Base-by-base conservation (phyloP, 2,329 filamentous ascomycete genomes). In the Dactylellina sp. region DNA sequence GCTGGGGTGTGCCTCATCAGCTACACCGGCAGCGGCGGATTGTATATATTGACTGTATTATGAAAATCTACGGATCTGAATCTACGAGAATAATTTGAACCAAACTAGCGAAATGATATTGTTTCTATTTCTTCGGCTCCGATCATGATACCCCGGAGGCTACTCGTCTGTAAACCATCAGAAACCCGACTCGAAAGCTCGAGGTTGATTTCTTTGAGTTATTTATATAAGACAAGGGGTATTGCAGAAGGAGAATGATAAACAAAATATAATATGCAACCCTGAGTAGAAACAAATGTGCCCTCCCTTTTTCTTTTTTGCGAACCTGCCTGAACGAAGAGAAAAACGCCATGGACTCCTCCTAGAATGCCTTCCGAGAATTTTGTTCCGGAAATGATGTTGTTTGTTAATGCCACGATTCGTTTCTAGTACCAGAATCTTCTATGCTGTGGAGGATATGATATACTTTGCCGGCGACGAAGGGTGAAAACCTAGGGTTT, bases 281-380 rank as follows among this genome's bases (percentile, higher is more conserved):
- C 46, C 59, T 39, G n/a, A 65, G 42, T 46, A 60, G 24, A 60
- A 39, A 59, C 14, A 63, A 50, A 60, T 47, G 24, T n/a, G 22
- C 20, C 62, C 39, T 50, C 40, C 47, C 35, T 37, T 44, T 37
- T 60, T 40, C n/a, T 2, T 18, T 46, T 42, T 42, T n/a, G n/a
- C n/a, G n/a, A n/a, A 18, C 22, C 18, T 20, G 9, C 16, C 39
- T 2, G 12, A n/a, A 28, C 22, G 40, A 55, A 55, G 16, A 46
- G n/a, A 35, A 56, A 71, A 72, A 72, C 68, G 68, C 68, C 68
- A 65, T 56, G 52, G 68, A 72, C 68, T 72, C 68, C 68, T 55
- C 60, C 60, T 56, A 57, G 44, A 60, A 65, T 72, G 59, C 60
- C 60, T 60, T 59, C 53, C 63, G 53, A 60, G 62, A 72, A 49